Conservation (phyloP, 139 green algal species). For the Tetradesmus obliquus region DNA sequence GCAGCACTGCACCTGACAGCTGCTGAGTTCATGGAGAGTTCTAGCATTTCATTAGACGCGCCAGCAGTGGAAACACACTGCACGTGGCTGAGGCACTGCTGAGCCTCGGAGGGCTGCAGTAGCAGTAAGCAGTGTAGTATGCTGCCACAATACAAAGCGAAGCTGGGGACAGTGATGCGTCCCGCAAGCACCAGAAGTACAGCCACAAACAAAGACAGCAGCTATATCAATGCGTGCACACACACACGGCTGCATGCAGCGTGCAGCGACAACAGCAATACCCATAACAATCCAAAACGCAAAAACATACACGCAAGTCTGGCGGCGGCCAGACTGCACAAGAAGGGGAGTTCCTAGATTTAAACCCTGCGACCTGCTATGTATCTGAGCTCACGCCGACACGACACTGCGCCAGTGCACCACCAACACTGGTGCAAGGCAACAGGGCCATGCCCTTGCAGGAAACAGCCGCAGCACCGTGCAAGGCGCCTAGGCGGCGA, state of each 20-base stretch:
- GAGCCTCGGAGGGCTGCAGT: not conserved
- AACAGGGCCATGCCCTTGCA: not conserved
- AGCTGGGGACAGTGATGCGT: not conserved
- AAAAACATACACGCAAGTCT: not conserved
- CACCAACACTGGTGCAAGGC: not conserved
- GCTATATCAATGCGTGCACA: not conserved
- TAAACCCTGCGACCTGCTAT: not conserved
- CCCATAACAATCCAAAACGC: not conserved
- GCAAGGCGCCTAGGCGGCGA: not conserved
- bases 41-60: not conserved
- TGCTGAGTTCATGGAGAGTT: too few species aligned
- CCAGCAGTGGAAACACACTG: not conserved
- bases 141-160: not conserved
- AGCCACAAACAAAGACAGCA: not conserved
- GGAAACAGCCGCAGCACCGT: not conserved
- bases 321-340: not conserved
- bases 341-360: not conserved
- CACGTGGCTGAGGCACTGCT: not conserved
- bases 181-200: not conserved
- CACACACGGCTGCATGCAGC: not conserved
- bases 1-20: too few species aligned
- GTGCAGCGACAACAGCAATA: not conserved
- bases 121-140: not conserved
- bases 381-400: not conserved
- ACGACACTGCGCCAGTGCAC: not conserved